Evolutionary conservation across 345 rosid genomes (phyloP).

Genomic region (Arabidopsis arenosa): DNA sequence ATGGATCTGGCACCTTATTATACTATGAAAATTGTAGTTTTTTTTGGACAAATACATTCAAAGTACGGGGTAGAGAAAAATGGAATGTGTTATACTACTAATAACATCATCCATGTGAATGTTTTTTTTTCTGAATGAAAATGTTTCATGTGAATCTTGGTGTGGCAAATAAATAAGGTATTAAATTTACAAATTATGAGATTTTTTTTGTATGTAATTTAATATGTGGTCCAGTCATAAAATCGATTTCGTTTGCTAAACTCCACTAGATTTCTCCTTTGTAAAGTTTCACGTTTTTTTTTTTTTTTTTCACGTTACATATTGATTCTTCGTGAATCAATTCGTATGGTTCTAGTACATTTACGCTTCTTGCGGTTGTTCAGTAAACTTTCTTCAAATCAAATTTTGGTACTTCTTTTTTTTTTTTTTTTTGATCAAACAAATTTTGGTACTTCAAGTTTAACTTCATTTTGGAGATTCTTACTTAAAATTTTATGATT

Average conservation of each 20-base stretch:
- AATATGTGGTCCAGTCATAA: not conserved
- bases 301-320: not conserved
- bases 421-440: too few relatives aligned
- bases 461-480: not conserved
- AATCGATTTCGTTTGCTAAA: not conserved
- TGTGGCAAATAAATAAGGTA: not conserved
- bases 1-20: slow-evolving; percentile 8
- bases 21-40: not conserved
- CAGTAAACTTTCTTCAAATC: not conserved
- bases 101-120: slow-evolving; percentile 16
- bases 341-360: too few relatives aligned
- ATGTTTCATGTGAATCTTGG: slow-evolving; percentile 14
- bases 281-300: not conserved
- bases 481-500: not conserved
- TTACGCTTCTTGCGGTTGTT: not conserved
- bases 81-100: not conserved
- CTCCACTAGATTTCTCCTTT: not conserved
- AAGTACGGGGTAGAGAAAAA: not conserved
- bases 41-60: slow-evolving; percentile 2
- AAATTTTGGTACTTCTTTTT: not conserved
- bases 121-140: too few relatives aligned
- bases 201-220: not conserved
- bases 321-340: not conserved
- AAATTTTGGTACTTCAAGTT: not conserved
- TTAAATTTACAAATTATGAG: not conserved